Evolutionary conservation across 345 rosid genomes (phyloP).

Genomic region (Hypericum perforatum): DNA sequence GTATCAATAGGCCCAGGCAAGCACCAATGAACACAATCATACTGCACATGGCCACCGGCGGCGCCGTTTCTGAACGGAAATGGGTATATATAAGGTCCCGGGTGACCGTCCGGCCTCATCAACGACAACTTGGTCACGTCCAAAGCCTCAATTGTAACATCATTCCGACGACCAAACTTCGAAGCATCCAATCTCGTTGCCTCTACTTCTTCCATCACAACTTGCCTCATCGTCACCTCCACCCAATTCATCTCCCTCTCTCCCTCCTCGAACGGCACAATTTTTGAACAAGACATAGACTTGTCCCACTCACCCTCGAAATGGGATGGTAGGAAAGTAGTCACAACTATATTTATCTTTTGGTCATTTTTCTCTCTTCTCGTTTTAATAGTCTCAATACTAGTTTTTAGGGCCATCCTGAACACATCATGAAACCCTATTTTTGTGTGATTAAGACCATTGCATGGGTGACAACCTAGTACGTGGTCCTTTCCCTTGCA

Average conservation of each 20-base stretch:
- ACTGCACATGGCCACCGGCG: slow-evolving; percentile 55
- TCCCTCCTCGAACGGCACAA: slow-evolving; percentile 51
- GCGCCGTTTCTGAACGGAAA: slow-evolving; percentile 63
- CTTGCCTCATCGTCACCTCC: slow-evolving; percentile 56
- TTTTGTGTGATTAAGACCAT: slow-evolving; percentile 59
- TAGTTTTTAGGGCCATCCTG: slow-evolving; percentile 55
- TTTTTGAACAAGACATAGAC: slow-evolving; percentile 74
- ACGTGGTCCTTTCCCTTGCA: slow-evolving; percentile 34
- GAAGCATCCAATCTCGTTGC: slow-evolving; percentile 28
- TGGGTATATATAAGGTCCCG: slow-evolving; percentile 78
- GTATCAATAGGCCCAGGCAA: slow-evolving; percentile 90
- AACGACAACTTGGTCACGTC: slow-evolving; percentile 64
- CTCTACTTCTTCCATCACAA: slow-evolving; percentile 57
- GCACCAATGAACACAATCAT: slow-evolving; percentile 98
- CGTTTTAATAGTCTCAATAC: slow-evolving; percentile 19
- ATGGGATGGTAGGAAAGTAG: slow-evolving; percentile 87
- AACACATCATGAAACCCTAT: slow-evolving; percentile 66
- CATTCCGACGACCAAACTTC: not conserved
- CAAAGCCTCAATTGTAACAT: slow-evolving; percentile 46
- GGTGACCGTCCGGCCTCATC: slow-evolving; percentile 88
- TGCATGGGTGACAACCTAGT: slow-evolving; percentile 80
- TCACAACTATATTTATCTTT: slow-evolving; percentile 32
- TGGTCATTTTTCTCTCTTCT: slow-evolving; percentile 14
- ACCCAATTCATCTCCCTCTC: slow-evolving; percentile 61
- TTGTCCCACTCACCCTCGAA: slow-evolving; percentile 97